These are phyloP conservation scores for Aspergillus hancockii DNA, from an alignment of 495 filamentous ascomycete genomes.

Conservation along the genomic window DNA sequence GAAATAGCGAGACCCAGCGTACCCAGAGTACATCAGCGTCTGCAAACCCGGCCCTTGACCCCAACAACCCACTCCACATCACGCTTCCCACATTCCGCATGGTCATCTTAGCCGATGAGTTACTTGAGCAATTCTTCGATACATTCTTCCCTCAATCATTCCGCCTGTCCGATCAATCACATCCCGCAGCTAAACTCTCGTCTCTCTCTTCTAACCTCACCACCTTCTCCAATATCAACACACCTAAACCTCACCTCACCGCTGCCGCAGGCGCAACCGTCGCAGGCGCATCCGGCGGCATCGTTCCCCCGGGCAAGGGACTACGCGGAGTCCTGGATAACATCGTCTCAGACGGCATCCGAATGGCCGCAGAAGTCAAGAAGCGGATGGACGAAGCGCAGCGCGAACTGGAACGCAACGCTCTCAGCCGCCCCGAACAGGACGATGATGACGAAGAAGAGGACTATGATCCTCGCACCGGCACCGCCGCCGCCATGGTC, in stretches of 20 bases:
- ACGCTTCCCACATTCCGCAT: constrained; percentile 98
- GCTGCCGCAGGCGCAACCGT: constrained; percentile 40
- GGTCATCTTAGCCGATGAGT: constrained; percentile 94
- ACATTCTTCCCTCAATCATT: constrained; percentile 73
- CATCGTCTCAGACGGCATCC: constrained; percentile 94
- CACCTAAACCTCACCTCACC: constrained; percentile 40
- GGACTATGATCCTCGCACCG: constrained; percentile 23
- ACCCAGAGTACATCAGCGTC: constrained; percentile 35
- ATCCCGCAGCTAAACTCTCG: constrained; percentile 52
- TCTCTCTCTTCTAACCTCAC: constrained; percentile 74
- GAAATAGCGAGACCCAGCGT: constrained; percentile 13
- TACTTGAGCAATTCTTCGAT: constrained; percentile 96
- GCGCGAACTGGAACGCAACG: constrained; percentile 77
- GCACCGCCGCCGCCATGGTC: constrained; percentile 28
- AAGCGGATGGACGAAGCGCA: constrained; percentile 93
- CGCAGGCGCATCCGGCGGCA: constrained; percentile 50
- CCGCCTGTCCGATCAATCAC: constrained; percentile 55
- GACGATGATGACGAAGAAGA: constrained; percentile 71
- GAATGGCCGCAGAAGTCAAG: constrained; percentile 87
- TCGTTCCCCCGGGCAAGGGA: constrained; percentile 67
- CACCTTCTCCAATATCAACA: constrained; percentile 71
- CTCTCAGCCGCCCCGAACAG: constrained; percentile 68
- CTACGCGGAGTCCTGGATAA: constrained; percentile 92
- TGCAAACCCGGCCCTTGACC: constrained; percentile 89
- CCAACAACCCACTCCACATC: constrained; percentile 88